A percentile compares a stretch with the other conserved stretches of the same genome.
Evolutionary conservation across 2,329 filamentous ascomycete genomes (phyloP).

Genomic region (Colletotrichum shisoi): DNA sequence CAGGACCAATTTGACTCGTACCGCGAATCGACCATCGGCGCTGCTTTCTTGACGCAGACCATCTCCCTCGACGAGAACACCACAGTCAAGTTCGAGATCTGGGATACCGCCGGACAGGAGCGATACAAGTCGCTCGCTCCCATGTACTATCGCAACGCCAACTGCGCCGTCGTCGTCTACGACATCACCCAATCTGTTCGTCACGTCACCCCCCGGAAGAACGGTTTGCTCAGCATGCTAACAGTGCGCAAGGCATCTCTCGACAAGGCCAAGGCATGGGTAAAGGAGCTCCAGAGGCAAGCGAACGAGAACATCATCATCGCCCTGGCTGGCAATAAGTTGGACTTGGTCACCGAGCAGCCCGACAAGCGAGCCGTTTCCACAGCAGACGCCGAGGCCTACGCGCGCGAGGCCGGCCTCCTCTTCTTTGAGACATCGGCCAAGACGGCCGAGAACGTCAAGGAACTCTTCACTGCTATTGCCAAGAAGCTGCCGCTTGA

Average conservation of each 20-base stretch:
- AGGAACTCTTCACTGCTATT: slow-evolving; percentile 95
- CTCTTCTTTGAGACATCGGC: slow-evolving; percentile 99
- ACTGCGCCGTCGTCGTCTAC: slow-evolving; percentile 98
- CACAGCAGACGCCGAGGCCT: slow-evolving; percentile 90
- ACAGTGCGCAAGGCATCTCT: slow-evolving; percentile 75
- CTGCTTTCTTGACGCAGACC: slow-evolving; percentile 98
- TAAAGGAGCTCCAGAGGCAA: slow-evolving; percentile 97
- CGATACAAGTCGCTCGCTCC: slow-evolving; percentile 98
- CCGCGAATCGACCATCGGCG: slow-evolving; percentile 96
- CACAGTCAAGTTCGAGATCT: slow-evolving; percentile 99
- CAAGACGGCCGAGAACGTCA: slow-evolving; percentile 95
- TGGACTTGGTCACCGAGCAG: slow-evolving; percentile 92
- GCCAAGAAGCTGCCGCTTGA: slow-evolving; percentile 97
- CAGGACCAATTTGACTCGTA: slow-evolving; percentile 99
- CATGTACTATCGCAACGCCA: slow-evolving; percentile 99
- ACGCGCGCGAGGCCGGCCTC: slow-evolving; percentile 89
- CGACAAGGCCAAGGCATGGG: slow-evolving; percentile 99
- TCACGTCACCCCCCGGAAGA: slow-evolving; percentile 34
- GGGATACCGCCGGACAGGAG: slow-evolving; percentile 98
- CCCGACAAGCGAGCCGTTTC: slow-evolving; percentile 94
- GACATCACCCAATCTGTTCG: slow-evolving; percentile 98
- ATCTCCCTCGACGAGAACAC: slow-evolving; percentile 98
- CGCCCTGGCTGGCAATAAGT: slow-evolving; percentile 95
- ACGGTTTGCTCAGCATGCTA: slow-evolving; percentile 40
- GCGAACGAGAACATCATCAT: slow-evolving; percentile 99